Base-by-base conservation (phyloP, 1,284 basidiomycete genomes). In the Porphyrellus sp. region DNA sequence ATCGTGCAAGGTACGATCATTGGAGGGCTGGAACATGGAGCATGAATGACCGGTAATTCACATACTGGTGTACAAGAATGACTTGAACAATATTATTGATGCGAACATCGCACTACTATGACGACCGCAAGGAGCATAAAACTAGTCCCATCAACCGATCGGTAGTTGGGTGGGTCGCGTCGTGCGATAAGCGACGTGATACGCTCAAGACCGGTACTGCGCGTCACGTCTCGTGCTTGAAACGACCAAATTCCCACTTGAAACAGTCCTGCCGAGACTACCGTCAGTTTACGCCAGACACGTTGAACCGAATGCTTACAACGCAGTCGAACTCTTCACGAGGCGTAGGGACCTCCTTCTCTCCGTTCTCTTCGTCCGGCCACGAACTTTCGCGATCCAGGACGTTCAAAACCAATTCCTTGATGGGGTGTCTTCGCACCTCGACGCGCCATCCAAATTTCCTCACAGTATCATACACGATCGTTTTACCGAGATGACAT, bases 371-470 rank as follows among this genome's bases (percentile, higher is more conserved):
- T 16, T 54, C 57, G 39, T 67, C 78, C 72, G 60, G 75, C 77
- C 45, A 77, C 52, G 35, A 31, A 18, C 60, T 70, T 9, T 91
- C 85, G 23, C 82, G 78, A 31, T 84, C 79, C 44, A 98, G 72
- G 13, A 98, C 74, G 53, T 85, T 81, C 12, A 83, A 81, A 54
- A 97, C 86, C 21, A 98, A 75, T 46, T 85, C 78, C 49, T 77
- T 80, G 54, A 98, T 96, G 20, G 83, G 74, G 68, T 99, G 96
- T 45, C 78, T 88, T 49, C 87, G 75, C n/a, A 96, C 74, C 63
- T 91, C 87, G 18, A 86, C 85, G 5, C 77, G 75, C 96, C 96
- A 99, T 8, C 87, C 86, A 16, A 93, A 76, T 66, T 85, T 85
- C 38, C 77, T 77, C 28, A 96, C 87, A 0, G 94, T 95, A 72